Percentiles rank a stretch among this genome's conserved stretches.
These are phyloP conservation scores for Bipolaris zeicola DNA, from an alignment of 2,329 filamentous ascomycete species.

Conservation along the genomic window DNA sequence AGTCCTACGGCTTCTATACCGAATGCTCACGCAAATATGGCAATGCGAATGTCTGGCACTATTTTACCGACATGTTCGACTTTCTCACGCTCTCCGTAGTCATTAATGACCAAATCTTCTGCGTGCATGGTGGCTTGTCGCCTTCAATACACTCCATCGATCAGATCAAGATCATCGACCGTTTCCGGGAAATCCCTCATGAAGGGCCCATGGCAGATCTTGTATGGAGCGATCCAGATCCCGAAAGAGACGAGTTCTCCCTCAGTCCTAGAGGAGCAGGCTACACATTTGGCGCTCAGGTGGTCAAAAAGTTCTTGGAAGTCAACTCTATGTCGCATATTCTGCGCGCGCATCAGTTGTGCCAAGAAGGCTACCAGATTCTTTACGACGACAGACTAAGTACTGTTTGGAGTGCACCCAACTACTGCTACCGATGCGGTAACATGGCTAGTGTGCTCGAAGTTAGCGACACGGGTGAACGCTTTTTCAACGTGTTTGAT, in stretches of 20 bases:
- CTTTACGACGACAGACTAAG: constrained; percentile 93
- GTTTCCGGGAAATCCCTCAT: constrained; percentile 97
- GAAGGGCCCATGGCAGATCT: constrained; percentile 99
- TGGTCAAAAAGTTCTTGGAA: constrained; percentile 96
- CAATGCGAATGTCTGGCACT: constrained; percentile 98
- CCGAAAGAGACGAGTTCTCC: constrained; percentile 96
- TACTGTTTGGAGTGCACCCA: constrained; percentile 83
- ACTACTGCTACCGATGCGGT: constrained; percentile 93
- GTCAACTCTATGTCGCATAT: constrained; percentile 99
- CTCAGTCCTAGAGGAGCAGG: constrained; percentile 91
- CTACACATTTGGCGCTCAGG: constrained; percentile 96
- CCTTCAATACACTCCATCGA: constrained; percentile 93
- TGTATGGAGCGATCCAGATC: constrained; percentile 97
- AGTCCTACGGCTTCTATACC: constrained; percentile 99
- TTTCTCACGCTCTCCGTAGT: constrained; percentile 96
- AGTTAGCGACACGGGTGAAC: constrained; percentile 88
- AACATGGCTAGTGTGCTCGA: constrained; percentile 97
- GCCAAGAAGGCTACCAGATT: constrained; percentile 96
- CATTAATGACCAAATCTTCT: constrained; percentile 99
- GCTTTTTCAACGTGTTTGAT: constrained; percentile 97
- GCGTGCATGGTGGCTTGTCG: constrained; percentile 82
- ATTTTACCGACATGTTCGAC: constrained; percentile 99
- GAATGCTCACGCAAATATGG: constrained; percentile 98
- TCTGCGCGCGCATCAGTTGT: constrained; percentile 94
- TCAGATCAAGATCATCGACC: constrained; percentile 99